A percentile compares a stretch with the other conserved stretches of the same genome.
These are phyloP conservation scores for Deuterostichococcus epilithicus DNA, from an alignment of 139 green algal species.

Conservation along the genomic window DNA sequence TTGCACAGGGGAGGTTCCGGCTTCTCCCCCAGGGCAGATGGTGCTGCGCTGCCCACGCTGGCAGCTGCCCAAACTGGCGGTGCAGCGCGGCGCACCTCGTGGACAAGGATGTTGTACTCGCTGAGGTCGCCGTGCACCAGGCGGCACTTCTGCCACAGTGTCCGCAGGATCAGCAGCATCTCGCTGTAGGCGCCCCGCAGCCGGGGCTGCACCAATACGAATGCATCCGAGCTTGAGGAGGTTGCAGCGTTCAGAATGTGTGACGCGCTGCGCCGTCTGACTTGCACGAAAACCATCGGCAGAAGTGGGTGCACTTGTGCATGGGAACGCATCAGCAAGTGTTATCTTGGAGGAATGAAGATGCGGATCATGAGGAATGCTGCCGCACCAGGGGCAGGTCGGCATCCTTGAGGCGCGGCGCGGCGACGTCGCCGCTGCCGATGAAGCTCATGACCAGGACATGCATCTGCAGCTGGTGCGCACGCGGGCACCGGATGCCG, in stretches of 20 bases:
- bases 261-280: slow-evolving; percentile 50
- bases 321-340: too few relatives aligned
- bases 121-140: slow-evolving; percentile 96
- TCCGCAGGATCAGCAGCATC: slow-evolving; percentile 66
- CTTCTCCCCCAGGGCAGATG: neutral
- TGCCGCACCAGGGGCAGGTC: slow-evolving; percentile 54
- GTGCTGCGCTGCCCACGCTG: neutral
- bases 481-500: slow-evolving; percentile 78
- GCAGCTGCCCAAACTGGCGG: neutral
- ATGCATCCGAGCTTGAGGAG: too few relatives aligned
- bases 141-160: slow-evolving; percentile 84
- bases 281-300: too few relatives aligned
- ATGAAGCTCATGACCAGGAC: slow-evolving; percentile 96
- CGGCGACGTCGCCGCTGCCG: slow-evolving; percentile 71
- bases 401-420: slow-evolving; percentile 89
- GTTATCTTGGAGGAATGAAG: too few relatives aligned
- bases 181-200: slow-evolving; percentile 42
- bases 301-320: too few relatives aligned
- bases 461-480: slow-evolving; percentile 86
- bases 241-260: neutral
- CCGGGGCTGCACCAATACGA: neutral
- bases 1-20: neutral
- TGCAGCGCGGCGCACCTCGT: slow-evolving; percentile 43
- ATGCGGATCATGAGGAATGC: too few relatives aligned
- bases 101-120: slow-evolving; percentile 95